phyloP scores from a whole-genome alignment of 1,284 basidiomycete genomes.

The Rhizoctonia solani region DNA sequence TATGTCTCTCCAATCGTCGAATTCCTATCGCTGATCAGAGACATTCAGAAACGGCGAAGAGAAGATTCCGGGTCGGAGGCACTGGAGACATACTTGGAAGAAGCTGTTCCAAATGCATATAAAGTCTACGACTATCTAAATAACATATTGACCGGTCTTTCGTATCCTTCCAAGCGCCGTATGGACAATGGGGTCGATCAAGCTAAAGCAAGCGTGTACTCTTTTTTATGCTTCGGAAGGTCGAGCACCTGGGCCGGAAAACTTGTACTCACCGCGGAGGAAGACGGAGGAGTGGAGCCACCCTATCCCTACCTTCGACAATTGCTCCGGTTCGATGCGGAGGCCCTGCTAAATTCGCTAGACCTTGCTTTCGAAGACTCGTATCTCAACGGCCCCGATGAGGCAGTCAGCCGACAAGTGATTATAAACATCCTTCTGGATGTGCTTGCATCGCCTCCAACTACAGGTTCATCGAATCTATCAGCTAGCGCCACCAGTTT shows the following conservation, averaged over 20 bases:
- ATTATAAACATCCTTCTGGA: constrained; percentile 88
- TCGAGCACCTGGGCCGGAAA: constrained; percentile 83
- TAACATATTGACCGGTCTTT: constrained; percentile 79
- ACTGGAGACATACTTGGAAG: constrained; percentile 55
- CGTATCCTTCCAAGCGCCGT: constrained; percentile 69
- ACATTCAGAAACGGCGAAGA: constrained; percentile 59
- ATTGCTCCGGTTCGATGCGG: constrained; percentile 87
- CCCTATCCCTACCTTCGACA: constrained; percentile 89
- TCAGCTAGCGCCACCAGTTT: constrained; percentile 73
- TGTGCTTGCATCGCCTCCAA: constrained; percentile 60
- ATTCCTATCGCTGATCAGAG: constrained; percentile 76
- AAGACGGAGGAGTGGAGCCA: constrained; percentile 71
- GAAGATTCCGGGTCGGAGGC: constrained; percentile 44
- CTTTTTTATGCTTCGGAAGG: constrained; percentile 82
- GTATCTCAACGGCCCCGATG: constrained; percentile 80
- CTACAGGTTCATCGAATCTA: constrained; percentile 47
- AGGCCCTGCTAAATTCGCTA: constrained; percentile 91
- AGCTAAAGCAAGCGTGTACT: constrained; percentile 75
- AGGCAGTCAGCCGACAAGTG: constrained; percentile 72
- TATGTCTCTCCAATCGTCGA: constrained; percentile 90
- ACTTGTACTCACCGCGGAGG: constrained; percentile 71
- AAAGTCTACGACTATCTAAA: constrained; percentile 94
- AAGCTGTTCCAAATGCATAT: constrained; percentile 76
- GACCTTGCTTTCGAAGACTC: constrained; percentile 95
- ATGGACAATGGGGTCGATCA: constrained; percentile 63